Base-by-base conservation (phyloP, 2,329 filamentous ascomycete genomes). In the Phaeophleospora eucalypticola region DNA sequence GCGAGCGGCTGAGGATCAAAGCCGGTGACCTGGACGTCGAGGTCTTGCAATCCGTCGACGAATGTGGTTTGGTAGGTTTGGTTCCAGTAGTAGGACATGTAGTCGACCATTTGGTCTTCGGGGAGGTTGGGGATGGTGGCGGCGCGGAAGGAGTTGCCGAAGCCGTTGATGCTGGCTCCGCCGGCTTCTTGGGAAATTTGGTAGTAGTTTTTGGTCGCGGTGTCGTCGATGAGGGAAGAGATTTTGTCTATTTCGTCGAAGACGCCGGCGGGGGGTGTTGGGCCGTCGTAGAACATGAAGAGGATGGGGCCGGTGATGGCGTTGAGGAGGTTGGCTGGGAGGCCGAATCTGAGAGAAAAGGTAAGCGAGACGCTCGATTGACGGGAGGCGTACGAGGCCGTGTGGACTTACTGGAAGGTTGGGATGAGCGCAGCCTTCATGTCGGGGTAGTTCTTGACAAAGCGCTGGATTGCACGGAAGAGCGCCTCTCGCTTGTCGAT, bases 101-200 rank as follows among this genome's bases (percentile, higher is more conserved):
- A 54, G 4, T 54, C 41, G 27, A 52, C 47, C 47, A 53, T 54
- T 29, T 46, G 42, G 16, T 55, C 45, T 32, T 52, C 46, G 1
- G 52, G 52, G 1, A 57, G 34, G 39, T 57, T 57, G 12, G 47
- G 52, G 10, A 44, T 36, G 4, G 49, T 55, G 17, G 32, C 39
- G n/a, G 46, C 50, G 19, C 54, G 54, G 51, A 57, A 57, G 21
- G 49, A 53, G 16, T 53, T 54, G 15, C 52, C 52, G 32, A 57
- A 53, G 16, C 54, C 54, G 17, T 29, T 18, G 4, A 55, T 42
- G 3, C 40, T 33, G 2, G 49, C 54, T 6, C 52, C 54, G 19
- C 52, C 50, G 8, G 49, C 52, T 36, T 46, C 37, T 29, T 51
- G 34, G 6, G 50, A 45, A n/a, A 55, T 20, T 17, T 43, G 43